phyloP scores from a whole-genome alignment of 202 grass and related monocot species.

The Musa balbisiana region DNA sequence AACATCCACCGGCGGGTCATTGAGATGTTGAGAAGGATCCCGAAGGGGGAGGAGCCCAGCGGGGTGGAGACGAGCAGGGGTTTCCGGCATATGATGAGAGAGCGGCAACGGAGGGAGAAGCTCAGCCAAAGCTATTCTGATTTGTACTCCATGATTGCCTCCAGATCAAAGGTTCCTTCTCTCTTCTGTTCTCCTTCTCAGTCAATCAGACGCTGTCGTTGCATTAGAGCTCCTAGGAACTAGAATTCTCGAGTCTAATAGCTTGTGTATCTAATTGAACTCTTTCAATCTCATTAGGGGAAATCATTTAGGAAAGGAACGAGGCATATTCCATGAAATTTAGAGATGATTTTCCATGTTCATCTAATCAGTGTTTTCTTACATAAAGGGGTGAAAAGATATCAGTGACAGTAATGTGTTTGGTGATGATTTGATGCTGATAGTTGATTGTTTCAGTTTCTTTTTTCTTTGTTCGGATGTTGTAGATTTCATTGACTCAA shows the following conservation, averaged over 20 bases:
- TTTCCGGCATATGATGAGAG: conserved; percentile 96
- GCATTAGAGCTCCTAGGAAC: no score
- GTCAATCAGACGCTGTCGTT: neutral
- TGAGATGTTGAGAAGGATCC: conserved; percentile 31
- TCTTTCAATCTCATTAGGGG: no score
- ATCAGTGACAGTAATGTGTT: no score
- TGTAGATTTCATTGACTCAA: no score
- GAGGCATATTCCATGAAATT: no score
- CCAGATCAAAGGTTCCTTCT: conserved; percentile 51
- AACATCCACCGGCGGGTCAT: conserved; percentile 38
- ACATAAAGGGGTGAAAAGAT: no score
- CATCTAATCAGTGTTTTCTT: no score
- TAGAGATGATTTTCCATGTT: no score
- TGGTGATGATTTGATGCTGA: no score
- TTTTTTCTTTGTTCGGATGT: neutral
- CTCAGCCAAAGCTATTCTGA: conserved; percentile 94
- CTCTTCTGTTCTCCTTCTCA: neutral
- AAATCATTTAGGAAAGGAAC: no score
- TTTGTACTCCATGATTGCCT: conserved; percentile 51
- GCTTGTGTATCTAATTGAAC: no score
- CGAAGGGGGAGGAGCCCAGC: neutral
- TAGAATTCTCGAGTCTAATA: no score
- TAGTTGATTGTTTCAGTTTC: neutral
- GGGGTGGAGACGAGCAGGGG: conserved; percentile 61
- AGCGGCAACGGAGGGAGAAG: conserved; percentile 93